Base-by-base conservation (phyloP, 2,329 filamentous ascomycete species). In the Nigrospora osmanthi region DNA sequence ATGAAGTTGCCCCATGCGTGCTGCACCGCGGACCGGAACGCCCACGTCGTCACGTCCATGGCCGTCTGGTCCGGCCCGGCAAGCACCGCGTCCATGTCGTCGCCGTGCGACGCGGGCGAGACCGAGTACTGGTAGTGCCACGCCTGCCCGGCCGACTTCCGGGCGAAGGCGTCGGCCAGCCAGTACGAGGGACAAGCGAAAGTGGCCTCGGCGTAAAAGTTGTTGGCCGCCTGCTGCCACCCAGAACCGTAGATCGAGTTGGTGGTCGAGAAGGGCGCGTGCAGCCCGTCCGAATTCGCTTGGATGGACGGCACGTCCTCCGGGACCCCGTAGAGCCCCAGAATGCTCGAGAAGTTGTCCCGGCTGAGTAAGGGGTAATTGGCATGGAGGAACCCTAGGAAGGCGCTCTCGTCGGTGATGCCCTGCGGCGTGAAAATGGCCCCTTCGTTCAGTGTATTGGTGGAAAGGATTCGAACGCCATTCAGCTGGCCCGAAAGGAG, bases 151-250 rank as follows among this genome's bases (percentile, higher is more conserved):
- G 51, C 50, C 11, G 49, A 38, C 17, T 47, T 47, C 14, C 34
- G 15, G 42, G 62, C 54, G 47, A 67, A 80, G 3, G 72, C 73
- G 33, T 70, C 63, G 2, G 70, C 69, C 45, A 79, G 59, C 76
- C 75, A 80, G 57, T 79, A 78, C 0, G 71, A 68, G 0, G 76
- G 71, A 54, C 78, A 81, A 37, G 73, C 64, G 48, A 80, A 79
- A 2, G 72, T 74, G 1, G 69, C 64, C 56, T 81, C 77, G 36
- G 70, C 73, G 49, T 72, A 74, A 40, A 80, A 69, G 53, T 77
- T 74, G 47, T 66, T 60, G 10, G 67, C 72, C 23, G 70, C 67
- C 52, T 81, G 75, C 49, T 79, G 76, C 53, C 76, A 74, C 19
- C 76, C 76, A 2, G 67, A 70, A 2, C 64, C 73, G 32, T 67